Evolutionary conservation across 257 asterid species (phyloP), one percentile per base, ranked within the genome.

Genomic region (Petunia secreta): DNA sequence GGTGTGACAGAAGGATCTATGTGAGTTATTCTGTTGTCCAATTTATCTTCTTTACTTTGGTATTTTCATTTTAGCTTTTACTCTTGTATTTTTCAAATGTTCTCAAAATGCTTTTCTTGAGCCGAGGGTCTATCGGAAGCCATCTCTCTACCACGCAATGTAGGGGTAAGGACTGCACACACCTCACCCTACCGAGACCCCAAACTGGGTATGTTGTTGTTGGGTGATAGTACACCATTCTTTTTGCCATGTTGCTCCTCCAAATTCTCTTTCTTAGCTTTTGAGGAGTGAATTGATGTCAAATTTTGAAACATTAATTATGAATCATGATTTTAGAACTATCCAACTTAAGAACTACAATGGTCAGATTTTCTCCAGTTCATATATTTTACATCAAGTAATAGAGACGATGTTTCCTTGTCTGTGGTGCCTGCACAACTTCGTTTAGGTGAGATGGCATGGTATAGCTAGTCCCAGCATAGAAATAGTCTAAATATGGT

Each of bases 1-100:
- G 99, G 64, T 86, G 89, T 83, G 98, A 94, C 88, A 83, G 94
- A 86, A 88, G 87, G 86, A 94, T 96, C 82, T 92, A 90, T 79
- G 98, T 96, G 87, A 62, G 97, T 83, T 44, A 38, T 77, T 80
- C 75, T 36, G 46, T 73, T 8, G 11, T 73, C 46, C 62, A 50
- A 13, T 73, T 73, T 73, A 50, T 73, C 55, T 73, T 50, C 62
- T 73, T 1, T 36, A 50, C 44, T 73, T 50, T 11, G 15, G 11
- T 52, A 50, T 25, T 25, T 25, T 25, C 25, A 25, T 25, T 25
- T 25, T 25, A 25, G 25, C 25, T 25, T 25, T 25, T 25, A 25
- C 25, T 25, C 25, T 25, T 25, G 25, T 25, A 25, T 25, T 0
- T 25, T 25, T 25, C 25, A 25, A 25, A 25, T 25, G 25, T 25